A percentile compares a stretch with the other conserved stretches of the same genome.
Evolutionary conservation across 1,284 basidiomycete species (phyloP).

Genomic region (Laetiporus sulphureus): DNA sequence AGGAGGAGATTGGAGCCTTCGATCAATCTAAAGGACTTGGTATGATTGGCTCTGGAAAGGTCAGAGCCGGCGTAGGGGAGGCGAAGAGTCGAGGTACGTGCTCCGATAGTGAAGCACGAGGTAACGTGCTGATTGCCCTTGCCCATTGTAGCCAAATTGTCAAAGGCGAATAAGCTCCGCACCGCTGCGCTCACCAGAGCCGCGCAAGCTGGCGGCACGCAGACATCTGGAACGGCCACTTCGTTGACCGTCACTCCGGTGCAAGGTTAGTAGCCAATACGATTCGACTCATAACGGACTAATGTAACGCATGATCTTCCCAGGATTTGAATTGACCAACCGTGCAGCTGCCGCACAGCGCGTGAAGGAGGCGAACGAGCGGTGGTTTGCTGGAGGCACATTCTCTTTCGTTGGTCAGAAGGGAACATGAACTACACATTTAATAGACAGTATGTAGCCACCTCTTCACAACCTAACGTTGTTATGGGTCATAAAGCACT

Average conservation of each 20-base stretch:
- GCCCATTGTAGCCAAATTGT: slow-evolving; percentile 74
- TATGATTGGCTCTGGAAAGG: slow-evolving; percentile 93
- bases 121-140: slow-evolving; percentile 4
- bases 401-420: slow-evolving; percentile 79
- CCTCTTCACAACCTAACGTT: too few species aligned
- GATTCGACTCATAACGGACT: slow-evolving; percentile 3
- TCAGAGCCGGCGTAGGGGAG: slow-evolving; percentile 82
- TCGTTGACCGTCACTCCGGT: slow-evolving; percentile 93
- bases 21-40: slow-evolving; percentile 96
- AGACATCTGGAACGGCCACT: slow-evolving; percentile 81
- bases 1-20: slow-evolving; percentile 94
- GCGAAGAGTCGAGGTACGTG: slow-evolving; percentile 78
- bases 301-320: slow-evolving; percentile 6
- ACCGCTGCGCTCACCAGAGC: slow-evolving; percentile 77
- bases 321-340: slow-evolving; percentile 87
- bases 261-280: slow-evolving; percentile 57
- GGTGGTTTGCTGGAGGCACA: slow-evolving; percentile 84
- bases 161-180: slow-evolving; percentile 91
- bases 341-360: slow-evolving; percentile 70
- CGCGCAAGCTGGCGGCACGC: slow-evolving; percentile 49
- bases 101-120: slow-evolving; percentile 3
- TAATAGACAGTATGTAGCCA: too few species aligned
- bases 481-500: too few species aligned
- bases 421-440: slow-evolving; percentile 28
- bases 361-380: slow-evolving; percentile 88